phyloP scores from a whole-genome alignment of 2,329 filamentous ascomycete species.

The Cladosporium oxysporum region DNA sequence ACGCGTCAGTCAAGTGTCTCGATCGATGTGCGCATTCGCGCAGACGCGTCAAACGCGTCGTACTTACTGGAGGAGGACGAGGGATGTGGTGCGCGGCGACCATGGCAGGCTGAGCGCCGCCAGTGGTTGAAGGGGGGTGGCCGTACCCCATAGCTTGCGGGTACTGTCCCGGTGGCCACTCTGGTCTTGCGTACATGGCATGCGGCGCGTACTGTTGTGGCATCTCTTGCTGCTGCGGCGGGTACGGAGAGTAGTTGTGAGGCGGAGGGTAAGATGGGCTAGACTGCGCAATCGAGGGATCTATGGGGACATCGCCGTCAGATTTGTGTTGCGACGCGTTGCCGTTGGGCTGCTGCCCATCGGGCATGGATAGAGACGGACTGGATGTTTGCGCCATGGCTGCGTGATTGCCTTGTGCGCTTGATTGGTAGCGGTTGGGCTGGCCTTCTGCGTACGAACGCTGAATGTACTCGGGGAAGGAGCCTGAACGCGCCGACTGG shows the following conservation, averaged over 20 bases:
- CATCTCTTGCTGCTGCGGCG: slow-evolving; percentile 74
- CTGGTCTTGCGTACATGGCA: slow-evolving; percentile 65
- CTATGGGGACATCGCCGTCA: slow-evolving; percentile 98
- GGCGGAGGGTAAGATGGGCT: slow-evolving; percentile 87
- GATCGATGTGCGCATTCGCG: slow-evolving; percentile 10
- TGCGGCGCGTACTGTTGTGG: slow-evolving; percentile 74
- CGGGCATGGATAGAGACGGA: slow-evolving; percentile 89
- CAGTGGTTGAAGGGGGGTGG: slow-evolving; percentile 59
- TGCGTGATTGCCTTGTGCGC: slow-evolving; percentile 72
- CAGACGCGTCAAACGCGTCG: slow-evolving; percentile 20
- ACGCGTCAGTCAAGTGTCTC: slow-evolving; percentile 28
- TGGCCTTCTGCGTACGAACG: slow-evolving; percentile 72
- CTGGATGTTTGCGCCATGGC: slow-evolving; percentile 99
- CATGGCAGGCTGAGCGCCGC: slow-evolving; percentile 58
- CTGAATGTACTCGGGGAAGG: slow-evolving; percentile 85
- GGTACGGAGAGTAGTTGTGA: slow-evolving; percentile 82
- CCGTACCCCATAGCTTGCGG: slow-evolving; percentile 51
- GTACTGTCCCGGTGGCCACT: slow-evolving; percentile 68
- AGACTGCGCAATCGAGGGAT: slow-evolving; percentile 93
- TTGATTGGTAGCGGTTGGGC: slow-evolving; percentile 73
- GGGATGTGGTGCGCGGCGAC: slow-evolving; percentile 59
- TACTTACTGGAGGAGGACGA: slow-evolving; percentile 63
- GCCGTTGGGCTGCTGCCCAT: slow-evolving; percentile 75
- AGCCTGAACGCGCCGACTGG: slow-evolving; percentile 72
- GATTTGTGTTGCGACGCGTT: slow-evolving; percentile 60